Conservation (phyloP, 2,329 filamentous ascomycete species). For the Colletotrichum liaoningense region DNA sequence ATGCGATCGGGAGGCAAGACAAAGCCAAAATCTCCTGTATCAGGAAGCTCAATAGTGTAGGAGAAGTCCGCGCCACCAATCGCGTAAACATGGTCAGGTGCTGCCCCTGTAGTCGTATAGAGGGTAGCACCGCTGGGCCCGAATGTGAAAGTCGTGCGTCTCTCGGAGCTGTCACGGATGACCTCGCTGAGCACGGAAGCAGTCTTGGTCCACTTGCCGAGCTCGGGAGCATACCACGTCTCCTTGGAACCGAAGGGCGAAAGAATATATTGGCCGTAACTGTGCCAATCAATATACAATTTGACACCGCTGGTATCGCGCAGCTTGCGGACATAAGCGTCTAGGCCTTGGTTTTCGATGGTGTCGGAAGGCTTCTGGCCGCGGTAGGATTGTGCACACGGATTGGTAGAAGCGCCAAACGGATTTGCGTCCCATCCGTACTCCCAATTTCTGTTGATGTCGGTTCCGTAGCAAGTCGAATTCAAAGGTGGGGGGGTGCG, state of each 20-base stretch:
- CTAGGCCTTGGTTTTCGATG: conserved; percentile 59
- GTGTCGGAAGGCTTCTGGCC: conserved; percentile 53
- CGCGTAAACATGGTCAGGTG: conserved; percentile 43
- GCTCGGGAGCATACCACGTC: conserved; percentile 50
- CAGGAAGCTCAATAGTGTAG: conserved; percentile 52
- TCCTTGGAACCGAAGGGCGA: conserved; percentile 60
- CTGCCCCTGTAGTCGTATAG: conserved; percentile 48
- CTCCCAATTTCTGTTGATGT: conserved; percentile 67
- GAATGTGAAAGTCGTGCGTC: conserved; percentile 48
- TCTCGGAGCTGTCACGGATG: conserved; percentile 49
- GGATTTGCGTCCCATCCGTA: conserved; percentile 57
- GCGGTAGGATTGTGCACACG: conserved; percentile 57
- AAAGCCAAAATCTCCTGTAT: conserved; percentile 49
- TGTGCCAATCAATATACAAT: conserved; percentile 61
- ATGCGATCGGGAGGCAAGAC: conserved; percentile 51
- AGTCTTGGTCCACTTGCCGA: conserved; percentile 52
- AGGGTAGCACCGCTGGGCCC: conserved; percentile 51
- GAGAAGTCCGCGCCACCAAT: conserved; percentile 48
- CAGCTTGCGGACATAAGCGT: conserved; percentile 44
- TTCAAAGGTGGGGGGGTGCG: conserved; percentile 52
- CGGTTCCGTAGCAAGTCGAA: conserved; percentile 56
- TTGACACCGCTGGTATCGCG: conserved; percentile 50
- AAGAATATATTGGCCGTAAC: conserved; percentile 57
- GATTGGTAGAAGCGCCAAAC: conserved; percentile 58
- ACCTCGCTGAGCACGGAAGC: conserved; percentile 43